Conservation (phyloP, 148 eudicot species). For the Silene latifolia region DNA sequence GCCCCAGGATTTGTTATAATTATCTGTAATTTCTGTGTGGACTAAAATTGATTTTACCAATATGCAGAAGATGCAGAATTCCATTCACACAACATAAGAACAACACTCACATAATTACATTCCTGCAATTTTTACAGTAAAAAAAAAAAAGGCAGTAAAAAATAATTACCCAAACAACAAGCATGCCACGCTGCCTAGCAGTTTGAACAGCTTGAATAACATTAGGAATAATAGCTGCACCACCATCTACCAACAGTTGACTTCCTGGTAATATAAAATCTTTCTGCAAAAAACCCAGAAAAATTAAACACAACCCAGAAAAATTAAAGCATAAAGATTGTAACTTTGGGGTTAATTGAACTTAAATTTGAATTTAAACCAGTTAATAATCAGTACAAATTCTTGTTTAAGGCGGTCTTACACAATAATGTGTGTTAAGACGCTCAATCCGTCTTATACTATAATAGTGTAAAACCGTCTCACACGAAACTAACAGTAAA, state of each 20-base stretch:
- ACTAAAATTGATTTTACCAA: no score
- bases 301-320: neutral
- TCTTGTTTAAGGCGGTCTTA: no score
- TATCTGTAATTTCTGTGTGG: no score
- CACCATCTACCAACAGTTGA: conserved; percentile 57
- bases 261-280: conserved; percentile 69
- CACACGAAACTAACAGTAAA: neutral
- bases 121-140: no score
- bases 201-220: conserved; percentile 77
- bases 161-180: conserved; percentile 67
- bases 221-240: conserved; percentile 69
- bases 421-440: no score
- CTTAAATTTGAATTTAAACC: neutral
- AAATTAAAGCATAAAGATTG: neutral
- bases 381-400: neutral
- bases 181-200: conserved; percentile 76
- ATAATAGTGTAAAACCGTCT: no score
- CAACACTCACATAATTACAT: no score
- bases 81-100: no score
- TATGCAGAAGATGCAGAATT: neutral
- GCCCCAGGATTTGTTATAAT: neutral
- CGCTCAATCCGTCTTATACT: no score
- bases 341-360: neutral
- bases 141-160: no score
- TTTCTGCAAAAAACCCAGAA: conserved; percentile 45